Evolutionary conservation across 352 stramenopile species (phyloP).

Genomic region (Phytophthora constricta): DNA sequence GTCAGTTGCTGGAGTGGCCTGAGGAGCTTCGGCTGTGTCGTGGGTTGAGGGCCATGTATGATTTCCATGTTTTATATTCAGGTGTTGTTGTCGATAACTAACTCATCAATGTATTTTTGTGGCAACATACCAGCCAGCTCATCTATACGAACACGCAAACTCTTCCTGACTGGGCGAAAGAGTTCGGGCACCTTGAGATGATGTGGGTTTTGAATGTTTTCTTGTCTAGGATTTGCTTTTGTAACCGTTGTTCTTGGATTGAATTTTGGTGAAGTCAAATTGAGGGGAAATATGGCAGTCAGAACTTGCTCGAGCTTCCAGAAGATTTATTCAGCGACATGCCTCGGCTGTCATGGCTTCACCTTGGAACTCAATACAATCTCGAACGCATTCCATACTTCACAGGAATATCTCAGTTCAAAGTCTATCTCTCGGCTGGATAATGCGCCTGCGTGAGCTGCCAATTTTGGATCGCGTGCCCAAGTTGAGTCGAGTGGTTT

Average conservation of each 20-base stretch:
- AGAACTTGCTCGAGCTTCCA: slow-evolving; percentile 21
- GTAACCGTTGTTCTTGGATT: neutral
- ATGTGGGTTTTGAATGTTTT: slow-evolving; percentile 16
- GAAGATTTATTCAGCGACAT: slow-evolving; percentile 25
- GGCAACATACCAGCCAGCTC: slow-evolving; percentile 4
- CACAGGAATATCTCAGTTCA: slow-evolving; percentile 20
- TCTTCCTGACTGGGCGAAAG: slow-evolving; percentile 22
- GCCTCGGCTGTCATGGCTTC: slow-evolving; percentile 16
- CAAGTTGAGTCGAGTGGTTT: slow-evolving; percentile 11
- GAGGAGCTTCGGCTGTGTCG: slow-evolving; percentile 27
- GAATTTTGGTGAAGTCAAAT: slow-evolving; percentile 9
- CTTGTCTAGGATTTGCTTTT: neutral
- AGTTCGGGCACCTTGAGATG: slow-evolving; percentile 25
- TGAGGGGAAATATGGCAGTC: slow-evolving; percentile 19
- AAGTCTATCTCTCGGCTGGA: slow-evolving; percentile 22
- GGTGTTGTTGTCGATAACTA: neutral
- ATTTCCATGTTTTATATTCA: neutral
- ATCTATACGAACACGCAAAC: slow-evolving; percentile 24
- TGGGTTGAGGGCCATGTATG: slow-evolving; percentile 29
- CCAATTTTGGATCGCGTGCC: slow-evolving; percentile 21
- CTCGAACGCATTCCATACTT: slow-evolving; percentile 16
- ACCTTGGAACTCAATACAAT: slow-evolving; percentile 22
- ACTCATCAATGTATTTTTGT: too few relatives aligned
- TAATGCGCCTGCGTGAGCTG: slow-evolving; percentile 15
- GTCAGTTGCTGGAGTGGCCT: slow-evolving; percentile 13